Evolutionary conservation across 164 flowering plant genomes (phyloP), one percentile per base, ranked within the genome.

Genomic region (Buxus sempervirens): DNA sequence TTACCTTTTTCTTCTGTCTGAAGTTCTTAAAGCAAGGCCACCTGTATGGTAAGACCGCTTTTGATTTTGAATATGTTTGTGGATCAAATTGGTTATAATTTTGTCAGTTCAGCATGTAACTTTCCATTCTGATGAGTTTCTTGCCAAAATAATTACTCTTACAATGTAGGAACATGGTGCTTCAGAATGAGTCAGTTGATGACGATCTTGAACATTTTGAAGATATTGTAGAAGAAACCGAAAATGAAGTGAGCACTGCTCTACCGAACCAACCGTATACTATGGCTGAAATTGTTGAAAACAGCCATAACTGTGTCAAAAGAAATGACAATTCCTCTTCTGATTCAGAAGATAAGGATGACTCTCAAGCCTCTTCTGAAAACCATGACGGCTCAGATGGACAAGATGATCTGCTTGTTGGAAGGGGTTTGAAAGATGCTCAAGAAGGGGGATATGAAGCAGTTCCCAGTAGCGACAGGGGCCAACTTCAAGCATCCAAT

Each of bases 171-270:
- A 87, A 87, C 62, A 80, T 81, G 82, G 80, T 91, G 69, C 83
- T 88, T 56, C 99, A 96, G 81, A 90, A 68, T 77, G 99, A 96
- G 80, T 75, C 86, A 19, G 70, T 75, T 76, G 97, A 96, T 87
- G 97, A 93, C n/a, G 98, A 93, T 61, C 61, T 86, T 58, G 99
- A 96, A 77, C 98, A 96, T 77, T 96, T 96, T 73, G 87, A 90
- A 74, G 98, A 95, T 77, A 74, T 88, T 21, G 63, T 73, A 64
- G 97, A 90, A 72, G 89, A 85, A 32, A 69, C 80, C 26, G 87
- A 82, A 20, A 70, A 68, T 72, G 71, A 73, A 61, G 60, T 71
- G 18, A 63, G 32, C 49, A n/a, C 42, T 28, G 45, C 69, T 65
- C 67, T 57, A 13, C 21, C 73, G 16, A 71, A 72, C 61, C 65